Percentiles rank a stretch among this genome's conserved stretches.
Conservation (phyloP, 2,329 filamentous ascomycete species). For the Pseudocercospora ulei region DNA sequence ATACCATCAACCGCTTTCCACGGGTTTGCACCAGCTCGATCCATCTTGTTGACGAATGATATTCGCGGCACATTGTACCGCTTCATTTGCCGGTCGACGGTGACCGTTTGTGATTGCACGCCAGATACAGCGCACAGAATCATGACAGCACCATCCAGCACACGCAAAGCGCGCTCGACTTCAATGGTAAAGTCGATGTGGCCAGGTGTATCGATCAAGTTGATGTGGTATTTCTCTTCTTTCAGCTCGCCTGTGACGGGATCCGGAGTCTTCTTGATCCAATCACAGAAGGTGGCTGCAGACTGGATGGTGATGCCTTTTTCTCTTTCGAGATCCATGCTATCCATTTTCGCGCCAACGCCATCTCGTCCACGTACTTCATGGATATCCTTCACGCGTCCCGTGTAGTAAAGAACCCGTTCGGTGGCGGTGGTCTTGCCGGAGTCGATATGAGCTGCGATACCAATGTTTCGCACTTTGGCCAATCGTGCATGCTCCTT, state of each 20-base stretch:
- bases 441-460: slow-evolving; percentile 96
- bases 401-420: slow-evolving; percentile 95
- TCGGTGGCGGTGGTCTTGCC: slow-evolving; percentile 96
- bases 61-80: slow-evolving; percentile 92
- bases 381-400: slow-evolving; percentile 91
- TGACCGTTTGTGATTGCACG: slow-evolving; percentile 96
- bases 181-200: slow-evolving; percentile 99
- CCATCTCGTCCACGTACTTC: slow-evolving; percentile 91
- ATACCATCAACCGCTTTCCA: slow-evolving; percentile 98
- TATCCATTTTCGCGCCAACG: slow-evolving; percentile 98
- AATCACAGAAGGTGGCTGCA: slow-evolving; percentile 94
- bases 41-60: slow-evolving; percentile 99
- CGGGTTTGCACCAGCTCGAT: slow-evolving; percentile 94
- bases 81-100: slow-evolving; percentile 96
- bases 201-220: slow-evolving; percentile 95
- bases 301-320: slow-evolving; percentile 99
- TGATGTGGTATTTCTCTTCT: slow-evolving; percentile 91
- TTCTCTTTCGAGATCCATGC: slow-evolving; percentile 96
- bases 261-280: slow-evolving; percentile 60
- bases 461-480: slow-evolving; percentile 90
- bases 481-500: slow-evolving; percentile 68
- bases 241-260: slow-evolving; percentile 54
- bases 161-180: slow-evolving; percentile 86
- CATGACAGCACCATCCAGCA: slow-evolving; percentile 95
- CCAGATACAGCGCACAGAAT: slow-evolving; percentile 95